These are phyloP conservation scores for Steccherinum ochraceum DNA, from an alignment of 768 basidiomycete species.

Conservation along the genomic window DNA sequence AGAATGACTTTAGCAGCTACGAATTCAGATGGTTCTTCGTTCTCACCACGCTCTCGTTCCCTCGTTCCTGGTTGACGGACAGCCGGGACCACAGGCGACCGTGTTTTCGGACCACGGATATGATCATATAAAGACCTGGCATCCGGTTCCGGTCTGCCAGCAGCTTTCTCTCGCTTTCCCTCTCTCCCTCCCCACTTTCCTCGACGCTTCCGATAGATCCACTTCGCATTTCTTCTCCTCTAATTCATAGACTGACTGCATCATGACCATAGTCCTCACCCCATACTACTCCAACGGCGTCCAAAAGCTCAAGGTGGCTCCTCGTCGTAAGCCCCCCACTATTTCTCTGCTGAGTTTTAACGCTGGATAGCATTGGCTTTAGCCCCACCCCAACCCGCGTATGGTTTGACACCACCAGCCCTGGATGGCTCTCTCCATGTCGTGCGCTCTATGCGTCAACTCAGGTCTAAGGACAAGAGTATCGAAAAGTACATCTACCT, in stretches of 20 bases:
- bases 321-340: constrained; percentile 36
- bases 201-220: neutral
- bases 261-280: constrained; percentile 43
- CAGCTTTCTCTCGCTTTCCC: neutral
- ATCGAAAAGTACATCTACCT: constrained; percentile 88
- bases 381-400: constrained; percentile 18
- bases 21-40: neutral
- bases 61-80: neutral
- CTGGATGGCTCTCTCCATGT: constrained; percentile 47
- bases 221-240: neutral
- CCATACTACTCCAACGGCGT: constrained; percentile 67
- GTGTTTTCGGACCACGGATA: neutral
- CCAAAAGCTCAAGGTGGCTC: constrained; percentile 60
- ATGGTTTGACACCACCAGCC: constrained; percentile 56
- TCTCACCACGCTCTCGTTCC: neutral
- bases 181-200: neutral
- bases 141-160: no score
- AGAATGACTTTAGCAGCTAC: neutral
- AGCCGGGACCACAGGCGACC: no score
- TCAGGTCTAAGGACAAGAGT: constrained; percentile 65
- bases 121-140: no score
- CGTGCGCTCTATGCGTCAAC: constrained; percentile 57
- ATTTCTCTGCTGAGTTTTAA: constrained; percentile 6
- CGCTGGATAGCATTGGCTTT: no score
- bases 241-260: neutral